Base-by-base conservation (phyloP, 441 rosid genomes). In the Erysimum pusillum region DNA sequence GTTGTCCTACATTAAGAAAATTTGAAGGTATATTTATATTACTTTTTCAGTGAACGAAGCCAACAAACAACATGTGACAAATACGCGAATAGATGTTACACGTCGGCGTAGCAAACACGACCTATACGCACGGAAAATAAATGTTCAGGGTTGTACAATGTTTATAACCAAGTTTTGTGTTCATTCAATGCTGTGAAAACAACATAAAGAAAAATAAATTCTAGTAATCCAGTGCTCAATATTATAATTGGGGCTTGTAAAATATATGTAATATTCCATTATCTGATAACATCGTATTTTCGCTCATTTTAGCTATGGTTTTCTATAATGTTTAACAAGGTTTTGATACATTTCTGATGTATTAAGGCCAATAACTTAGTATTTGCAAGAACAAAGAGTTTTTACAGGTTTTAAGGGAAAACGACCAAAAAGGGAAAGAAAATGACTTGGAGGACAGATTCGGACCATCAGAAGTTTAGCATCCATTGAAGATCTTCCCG, bases 21-120 rank as follows among this genome's bases (percentile, higher is more conserved):
- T 35, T 18, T 7, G 15, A 12, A 36, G 6, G 48, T 67, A 41
- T 15, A 46, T n/a, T n/a, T 8, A 63, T 28, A 54, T 20, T 36
- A 1, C 4, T 59, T 34, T 61, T 32, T 42, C 35, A 58, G 25
- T 4, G 31, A 71, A 60, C 6, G 59, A 48, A 41, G 34, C 74
- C 28, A 44, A 46, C 15, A 4, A 45, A 70, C 52, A 28, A 53
- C 76, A 59, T 73, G 51, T 54, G 56, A 63, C 31, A 20, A 28
- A 12, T 4, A 32, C 12, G 22, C 15, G 22, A 73, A 51, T 1
- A 32, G 11, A 70, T 44, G 25, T 22, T 48, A 46, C 67, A 59
- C 13, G 59, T 22, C 58, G 15, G 36, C 45, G 22, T 14, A 69
- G 10, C 44, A 56, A 67, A 69, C 15, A 60, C 15, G 46, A 61